phyloP scores from a whole-genome alignment of 2,329 filamentous ascomycete species.

The Albophoma yamanashiensis region DNA sequence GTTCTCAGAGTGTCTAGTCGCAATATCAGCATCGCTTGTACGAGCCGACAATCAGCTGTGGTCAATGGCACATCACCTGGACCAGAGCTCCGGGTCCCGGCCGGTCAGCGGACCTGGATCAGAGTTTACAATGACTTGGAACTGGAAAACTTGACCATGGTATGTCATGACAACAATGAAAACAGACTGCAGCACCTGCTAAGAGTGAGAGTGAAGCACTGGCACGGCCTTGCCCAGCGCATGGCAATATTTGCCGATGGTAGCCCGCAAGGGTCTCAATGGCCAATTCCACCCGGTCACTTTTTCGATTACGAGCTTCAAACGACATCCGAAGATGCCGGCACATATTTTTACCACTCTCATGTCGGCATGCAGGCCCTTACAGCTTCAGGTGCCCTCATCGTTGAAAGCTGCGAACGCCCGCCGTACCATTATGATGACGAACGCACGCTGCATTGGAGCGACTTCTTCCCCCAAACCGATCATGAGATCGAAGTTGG shows the following conservation, averaged over 20 bases:
- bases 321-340: conserved; percentile 39
- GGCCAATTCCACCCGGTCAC: conserved; percentile 49
- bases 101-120: conserved; percentile 39
- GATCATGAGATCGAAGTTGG: conserved; percentile 41
- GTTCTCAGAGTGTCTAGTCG: neutral
- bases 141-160: conserved; percentile 43
- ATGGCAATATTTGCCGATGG: conserved; percentile 53
- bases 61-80: conserved; percentile 46
- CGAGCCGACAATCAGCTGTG: conserved; percentile 12
- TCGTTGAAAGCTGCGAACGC: conserved; percentile 38
- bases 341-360: conserved; percentile 59
- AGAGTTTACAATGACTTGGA: conserved; percentile 47
- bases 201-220: conserved; percentile 35
- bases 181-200: neutral
- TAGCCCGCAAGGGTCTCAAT: conserved; percentile 47
- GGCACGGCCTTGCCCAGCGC: conserved; percentile 53
- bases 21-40: neutral
- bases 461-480: conserved; percentile 45
- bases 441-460: conserved; percentile 43
- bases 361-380: conserved; percentile 53
- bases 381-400: conserved; percentile 45
- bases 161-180: conserved; percentile 14
- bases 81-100: conserved; percentile 32
- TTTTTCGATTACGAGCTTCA: conserved; percentile 59
- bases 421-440: conserved; percentile 50